Percentiles rank a stretch among this genome's conserved stretches.
Conservation (phyloP, 2,329 filamentous ascomycete genomes). For the Zymoseptoria crescenta region DNA sequence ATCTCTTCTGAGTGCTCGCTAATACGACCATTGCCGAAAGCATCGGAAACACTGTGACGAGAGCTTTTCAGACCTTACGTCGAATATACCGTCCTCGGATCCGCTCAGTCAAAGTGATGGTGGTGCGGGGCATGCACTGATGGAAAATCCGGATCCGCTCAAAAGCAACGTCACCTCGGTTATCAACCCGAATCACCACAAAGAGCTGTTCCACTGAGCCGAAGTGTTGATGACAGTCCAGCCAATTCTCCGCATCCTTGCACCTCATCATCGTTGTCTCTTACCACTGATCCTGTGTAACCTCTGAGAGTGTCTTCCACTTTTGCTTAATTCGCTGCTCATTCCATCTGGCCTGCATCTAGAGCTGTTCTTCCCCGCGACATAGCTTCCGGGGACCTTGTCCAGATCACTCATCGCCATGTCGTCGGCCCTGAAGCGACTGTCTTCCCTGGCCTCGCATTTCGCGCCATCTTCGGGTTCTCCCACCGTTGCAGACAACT, state of each 20-base stretch:
- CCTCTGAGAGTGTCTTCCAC: neutral
- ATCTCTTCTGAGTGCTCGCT: neutral
- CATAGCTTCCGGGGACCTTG: neutral
- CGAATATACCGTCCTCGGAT: neutral
- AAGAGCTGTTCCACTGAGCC: neutral
- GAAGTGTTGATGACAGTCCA: neutral
- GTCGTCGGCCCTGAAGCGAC: slow-evolving; percentile 56
- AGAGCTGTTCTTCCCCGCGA: neutral
- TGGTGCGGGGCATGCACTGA: no score
- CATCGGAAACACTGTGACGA: neutral
- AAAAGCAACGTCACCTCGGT: neutral
- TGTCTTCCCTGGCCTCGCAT: slow-evolving; percentile 47
- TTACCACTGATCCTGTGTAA: neutral
- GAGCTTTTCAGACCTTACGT: neutral
- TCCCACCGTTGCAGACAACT: slow-evolving; percentile 18
- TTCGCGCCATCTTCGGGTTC: slow-evolving; percentile 31
- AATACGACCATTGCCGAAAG: neutral
- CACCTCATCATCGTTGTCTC: neutral
- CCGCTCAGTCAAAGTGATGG: neutral
- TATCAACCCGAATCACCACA: neutral
- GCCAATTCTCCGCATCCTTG: neutral
- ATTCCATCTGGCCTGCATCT: neutral
- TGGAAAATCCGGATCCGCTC: neutral
- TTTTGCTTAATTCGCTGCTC: neutral
- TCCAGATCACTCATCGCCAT: slow-evolving; percentile 35